phyloP scores from a whole-genome alignment of 768 basidiomycete species.

The Tylopilus felleus region DNA sequence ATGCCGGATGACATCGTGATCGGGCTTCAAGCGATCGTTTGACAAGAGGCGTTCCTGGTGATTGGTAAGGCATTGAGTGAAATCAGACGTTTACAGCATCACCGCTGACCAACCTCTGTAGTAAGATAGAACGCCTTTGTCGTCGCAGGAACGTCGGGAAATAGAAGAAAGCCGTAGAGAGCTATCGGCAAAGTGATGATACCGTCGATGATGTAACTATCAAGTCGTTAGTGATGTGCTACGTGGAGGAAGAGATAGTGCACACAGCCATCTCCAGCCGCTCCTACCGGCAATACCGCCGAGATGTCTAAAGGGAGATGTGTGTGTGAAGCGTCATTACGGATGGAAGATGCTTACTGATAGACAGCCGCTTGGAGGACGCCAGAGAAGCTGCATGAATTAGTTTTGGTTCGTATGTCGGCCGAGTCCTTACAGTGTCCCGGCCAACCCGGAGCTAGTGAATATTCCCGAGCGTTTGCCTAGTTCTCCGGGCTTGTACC shows the following conservation, averaged over 20 bases:
- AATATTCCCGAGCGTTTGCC: slow-evolving; percentile 73
- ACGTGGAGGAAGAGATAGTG: not conserved
- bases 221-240: not conserved
- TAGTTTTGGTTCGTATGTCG: not conserved
- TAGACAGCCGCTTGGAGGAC: slow-evolving; percentile 64
- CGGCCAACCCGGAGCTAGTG: slow-evolving; percentile 57
- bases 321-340: not conserved
- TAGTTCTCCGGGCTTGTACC: slow-evolving; percentile 69
- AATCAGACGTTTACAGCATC: not conserved
- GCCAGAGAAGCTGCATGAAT: slow-evolving; percentile 52
- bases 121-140: slow-evolving; percentile 64
- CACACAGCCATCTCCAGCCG: slow-evolving; percentile 66
- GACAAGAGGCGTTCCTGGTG: slow-evolving; percentile 54
- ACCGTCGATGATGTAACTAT: slow-evolving; percentile 65
- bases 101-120: slow-evolving; percentile 41
- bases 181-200: slow-evolving; percentile 72
- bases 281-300: slow-evolving; percentile 51
- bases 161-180: slow-evolving; percentile 65
- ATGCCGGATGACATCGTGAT: slow-evolving; percentile 39
- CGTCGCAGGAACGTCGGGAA: slow-evolving; percentile 67
- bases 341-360: slow-evolving; percentile 35
- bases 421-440: slow-evolving; percentile 48
- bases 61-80: not conserved
- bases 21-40: slow-evolving; percentile 41
- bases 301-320: slow-evolving; percentile 38